Base-by-base conservation (phyloP, 2,329 filamentous ascomycete species). In the Diatrype stigma region DNA sequence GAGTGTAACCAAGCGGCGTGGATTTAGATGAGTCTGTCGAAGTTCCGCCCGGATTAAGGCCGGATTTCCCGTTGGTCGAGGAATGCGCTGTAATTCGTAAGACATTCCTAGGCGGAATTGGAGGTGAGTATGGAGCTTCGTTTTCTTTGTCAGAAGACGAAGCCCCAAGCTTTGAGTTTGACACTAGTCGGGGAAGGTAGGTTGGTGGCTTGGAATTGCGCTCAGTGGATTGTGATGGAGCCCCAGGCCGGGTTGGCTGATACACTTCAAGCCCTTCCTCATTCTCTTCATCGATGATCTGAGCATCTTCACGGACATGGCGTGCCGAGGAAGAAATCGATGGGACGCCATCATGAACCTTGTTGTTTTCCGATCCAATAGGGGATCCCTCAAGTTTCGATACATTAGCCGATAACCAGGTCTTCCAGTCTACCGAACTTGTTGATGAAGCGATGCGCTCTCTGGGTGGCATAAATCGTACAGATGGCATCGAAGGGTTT, bases 341-440 rank as follows among this genome's bases (percentile, higher is more conserved):
- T 6, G 57, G 51, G 12, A 63, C 44, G 2, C 51, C 46, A 30
- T 54, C 51, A n/a, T 57, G 48, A 21, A 61, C 49, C 16, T 54
- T 49, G 7, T 32, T 37, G 3, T 40, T 46, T 7, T 54, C 44
- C n/a, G 37, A 35, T 10, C 45, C 28, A 19, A 42, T 51, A 2
- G 57, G 34, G 4, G 64, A 60, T 19, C 60, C 60, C 44, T 80
- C 76, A 2, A 78, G 60, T 50, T 74, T 77, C 0, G 74, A 74
- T 8, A 78, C 71, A 40, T 81, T 75, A 2, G 75, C 71, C 8
- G 78, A 78, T 37, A 82, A 71, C 74, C 74, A 78, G 0, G 67
- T 73, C 62, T 80, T 81, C 79, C 78, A 82, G 51, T 81, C 79
- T 2, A 60, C 56, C 0, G 70, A 73, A 34, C 67, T 67, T 17